A percentile compares a stretch with the other conserved stretches of the same genome.
Evolutionary conservation across 2,329 filamentous ascomycete genomes (phyloP).

Genomic region (Hypoxylon sp.): DNA sequence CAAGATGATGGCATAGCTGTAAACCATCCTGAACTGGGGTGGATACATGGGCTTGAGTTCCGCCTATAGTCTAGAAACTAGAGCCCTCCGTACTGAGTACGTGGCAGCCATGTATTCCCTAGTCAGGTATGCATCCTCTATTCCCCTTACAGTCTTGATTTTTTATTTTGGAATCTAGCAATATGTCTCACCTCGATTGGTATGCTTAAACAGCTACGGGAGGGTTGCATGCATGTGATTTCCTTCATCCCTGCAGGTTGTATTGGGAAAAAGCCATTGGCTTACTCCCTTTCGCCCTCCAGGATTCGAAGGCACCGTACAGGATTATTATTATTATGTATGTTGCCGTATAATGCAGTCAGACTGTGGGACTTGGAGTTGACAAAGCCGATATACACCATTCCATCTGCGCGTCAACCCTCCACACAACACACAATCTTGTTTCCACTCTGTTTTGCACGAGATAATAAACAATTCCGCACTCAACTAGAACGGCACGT

Average conservation of each 20-base stretch:
- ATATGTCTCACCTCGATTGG: constrained; percentile 34
- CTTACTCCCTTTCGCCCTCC: constrained; percentile 5
- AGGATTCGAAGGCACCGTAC: constrained; percentile 10
- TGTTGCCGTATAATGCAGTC: neutral
- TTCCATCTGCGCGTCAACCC: neutral
- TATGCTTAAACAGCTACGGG: constrained; percentile 30
- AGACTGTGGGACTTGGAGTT: constrained; percentile 1
- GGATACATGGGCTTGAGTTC: constrained; percentile 20
- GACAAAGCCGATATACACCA: neutral
- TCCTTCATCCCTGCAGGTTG: constrained; percentile 22
- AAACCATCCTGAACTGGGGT: constrained; percentile 18
- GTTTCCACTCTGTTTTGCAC: constrained; percentile 8
- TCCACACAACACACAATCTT: neutral
- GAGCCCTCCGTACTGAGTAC: constrained; percentile 14
- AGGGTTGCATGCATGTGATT: constrained; percentile 36
- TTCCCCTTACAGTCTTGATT: constrained; percentile 14
- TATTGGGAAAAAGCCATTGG: constrained; percentile 22
- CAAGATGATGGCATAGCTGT: constrained; percentile 29
- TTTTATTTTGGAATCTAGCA: constrained; percentile 23
- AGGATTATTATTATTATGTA: neutral
- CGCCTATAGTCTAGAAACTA: constrained; percentile 29
- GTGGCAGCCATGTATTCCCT: constrained; percentile 14
- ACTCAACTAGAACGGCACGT: constrained; percentile 5
- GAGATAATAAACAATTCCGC: constrained; percentile 9
- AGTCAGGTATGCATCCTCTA: constrained; percentile 27